Evolutionary conservation across 176 grass and related monocot species (phyloP).

Genomic region (Raddia distichophylla): DNA sequence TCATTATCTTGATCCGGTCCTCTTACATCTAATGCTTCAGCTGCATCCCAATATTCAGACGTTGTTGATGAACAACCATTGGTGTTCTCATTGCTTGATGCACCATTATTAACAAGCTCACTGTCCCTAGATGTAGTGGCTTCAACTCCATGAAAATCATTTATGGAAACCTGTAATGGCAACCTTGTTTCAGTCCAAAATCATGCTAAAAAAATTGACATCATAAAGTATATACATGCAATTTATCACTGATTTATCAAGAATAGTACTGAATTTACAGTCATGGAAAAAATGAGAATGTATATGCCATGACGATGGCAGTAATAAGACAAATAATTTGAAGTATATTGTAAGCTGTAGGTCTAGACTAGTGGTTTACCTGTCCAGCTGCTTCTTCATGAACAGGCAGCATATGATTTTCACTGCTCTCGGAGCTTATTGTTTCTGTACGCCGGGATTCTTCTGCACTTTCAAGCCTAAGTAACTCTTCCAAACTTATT

Average conservation of each 20-base stretch:
- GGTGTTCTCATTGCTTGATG: conserved; percentile 27
- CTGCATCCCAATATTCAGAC: conserved; percentile 28
- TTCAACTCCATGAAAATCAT: conserved; percentile 30
- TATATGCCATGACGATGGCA: background rate
- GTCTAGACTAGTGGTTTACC: conserved; percentile 34
- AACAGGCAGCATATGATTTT: conserved; percentile 40
- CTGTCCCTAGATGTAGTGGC: conserved; percentile 26
- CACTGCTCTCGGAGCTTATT: conserved; percentile 35
- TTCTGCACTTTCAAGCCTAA: conserved; percentile 54
- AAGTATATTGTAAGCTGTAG: background rate
- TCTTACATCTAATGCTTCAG: conserved; percentile 9
- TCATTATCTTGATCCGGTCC: conserved; percentile 18
- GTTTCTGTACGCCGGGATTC: conserved; percentile 30
- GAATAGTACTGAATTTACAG: background rate
- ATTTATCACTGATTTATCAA: conserved; percentile 7
- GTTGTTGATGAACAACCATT: conserved; percentile 24
- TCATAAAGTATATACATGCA: background rate
- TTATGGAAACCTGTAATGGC: conserved; percentile 46
- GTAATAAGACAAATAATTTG: background rate
- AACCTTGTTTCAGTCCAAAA: conserved; percentile 15
- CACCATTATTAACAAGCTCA: conserved; percentile 19
- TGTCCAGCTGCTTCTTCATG: conserved; percentile 37
- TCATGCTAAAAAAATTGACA: background rate
- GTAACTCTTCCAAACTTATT: conserved; percentile 53
- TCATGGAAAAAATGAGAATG: conserved; percentile 6